A percentile compares a stretch with the other conserved stretches of the same genome.
phyloP scores from a whole-genome alignment of 2,329 filamentous ascomycete genomes.

The Lachnellula hyalina region DNA sequence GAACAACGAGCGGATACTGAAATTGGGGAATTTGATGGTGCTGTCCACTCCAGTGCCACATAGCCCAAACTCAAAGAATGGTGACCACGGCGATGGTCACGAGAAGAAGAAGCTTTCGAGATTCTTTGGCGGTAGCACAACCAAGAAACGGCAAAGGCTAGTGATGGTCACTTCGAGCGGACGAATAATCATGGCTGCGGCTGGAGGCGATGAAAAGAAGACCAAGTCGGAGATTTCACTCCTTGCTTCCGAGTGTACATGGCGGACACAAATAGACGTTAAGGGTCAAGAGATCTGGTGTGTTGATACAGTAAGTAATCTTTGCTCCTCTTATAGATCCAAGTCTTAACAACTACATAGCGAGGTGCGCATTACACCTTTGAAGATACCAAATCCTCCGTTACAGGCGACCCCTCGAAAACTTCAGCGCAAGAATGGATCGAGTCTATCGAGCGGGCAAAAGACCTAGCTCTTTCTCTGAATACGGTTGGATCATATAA shows the following conservation, averaged over 20 bases:
- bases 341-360: constrained; percentile 34
- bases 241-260: constrained; percentile 66
- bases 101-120: constrained; percentile 92
- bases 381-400: constrained; percentile 77
- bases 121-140: constrained; percentile 86
- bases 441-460: constrained; percentile 78
- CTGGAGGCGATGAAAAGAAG: constrained; percentile 93
- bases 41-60: constrained; percentile 72
- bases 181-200: constrained; percentile 81
- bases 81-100: constrained; percentile 61
- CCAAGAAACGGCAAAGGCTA: constrained; percentile 86
- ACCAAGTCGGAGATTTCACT: constrained; percentile 90
- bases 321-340: not conserved
- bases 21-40: constrained; percentile 86
- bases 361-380: constrained; percentile 87
- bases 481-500: constrained; percentile 61
- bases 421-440: constrained; percentile 86
- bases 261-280: constrained; percentile 75
- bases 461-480: constrained; percentile 75
- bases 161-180: constrained; percentile 94
- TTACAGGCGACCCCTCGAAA: constrained; percentile 55
- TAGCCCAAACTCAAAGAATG: constrained; percentile 65
- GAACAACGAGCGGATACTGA: constrained; percentile 89
- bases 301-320: constrained; percentile 78
- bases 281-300: constrained; percentile 86